Conservation (phyloP, 2,329 filamentous ascomycete species). For the Talaromyces albobiverticillius region DNA sequence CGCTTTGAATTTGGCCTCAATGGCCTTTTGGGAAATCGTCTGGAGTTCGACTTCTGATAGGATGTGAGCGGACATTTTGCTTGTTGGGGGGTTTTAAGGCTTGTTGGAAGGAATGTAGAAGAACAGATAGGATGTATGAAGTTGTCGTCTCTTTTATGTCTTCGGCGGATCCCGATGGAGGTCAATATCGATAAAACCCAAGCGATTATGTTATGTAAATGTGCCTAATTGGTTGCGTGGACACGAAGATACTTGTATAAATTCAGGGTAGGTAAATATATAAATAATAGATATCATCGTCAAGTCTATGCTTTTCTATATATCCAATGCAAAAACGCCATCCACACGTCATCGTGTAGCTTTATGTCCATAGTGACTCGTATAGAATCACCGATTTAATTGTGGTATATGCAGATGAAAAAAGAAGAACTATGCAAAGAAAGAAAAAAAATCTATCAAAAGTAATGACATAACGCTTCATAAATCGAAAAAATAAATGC, state of each 20-base stretch:
- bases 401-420: not conserved
- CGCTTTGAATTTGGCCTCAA: constrained; percentile 70
- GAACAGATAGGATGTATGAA: not conserved
- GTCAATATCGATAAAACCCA: too few relatives aligned
- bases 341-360: not conserved
- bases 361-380: too few relatives aligned
- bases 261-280: too few relatives aligned
- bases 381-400: too few relatives aligned
- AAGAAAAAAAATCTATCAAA: constrained; percentile 49
- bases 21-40: constrained; percentile 60
- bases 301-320: too few relatives aligned
- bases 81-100: not conserved
- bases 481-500: constrained; percentile 97
- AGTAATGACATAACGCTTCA: constrained; percentile 73
- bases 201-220: too few relatives aligned
- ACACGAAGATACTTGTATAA: too few relatives aligned
- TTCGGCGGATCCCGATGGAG: too few relatives aligned
- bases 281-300: too few relatives aligned
- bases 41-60: constrained; percentile 64
- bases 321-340: not conserved
- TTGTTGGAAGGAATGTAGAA: not conserved
- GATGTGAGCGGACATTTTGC: constrained; percentile 22
- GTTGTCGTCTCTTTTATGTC: too few relatives aligned
- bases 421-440: too few relatives aligned
- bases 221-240: too few relatives aligned